These are phyloP conservation scores for Candida succiphila DNA, from an alignment of 805 yeast genomes.

Conservation along the genomic window DNA sequence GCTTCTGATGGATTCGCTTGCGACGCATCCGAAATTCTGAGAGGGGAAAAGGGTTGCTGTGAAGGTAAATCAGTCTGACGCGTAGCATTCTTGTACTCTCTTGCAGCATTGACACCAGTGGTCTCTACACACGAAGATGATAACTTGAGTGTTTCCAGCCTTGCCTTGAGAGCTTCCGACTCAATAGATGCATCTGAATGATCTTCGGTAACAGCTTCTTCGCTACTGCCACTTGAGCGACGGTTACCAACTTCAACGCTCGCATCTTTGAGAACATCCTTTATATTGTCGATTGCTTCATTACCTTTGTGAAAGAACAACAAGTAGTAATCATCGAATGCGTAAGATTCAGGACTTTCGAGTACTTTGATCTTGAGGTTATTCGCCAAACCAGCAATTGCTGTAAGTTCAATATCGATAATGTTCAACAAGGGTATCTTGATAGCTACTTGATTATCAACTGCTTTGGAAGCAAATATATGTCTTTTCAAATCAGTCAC, in stretches of 20 bases:
- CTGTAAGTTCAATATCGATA: constrained; percentile 46
- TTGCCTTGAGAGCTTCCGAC: constrained; percentile 13
- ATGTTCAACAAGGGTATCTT: constrained; percentile 69
- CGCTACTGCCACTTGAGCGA: constrained; percentile 6
- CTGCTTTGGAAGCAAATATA: constrained; percentile 64
- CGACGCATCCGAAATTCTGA: no score
- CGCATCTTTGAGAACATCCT: constrained; percentile 26
- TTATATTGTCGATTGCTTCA: constrained; percentile 29
- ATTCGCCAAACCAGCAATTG: constrained; percentile 45
- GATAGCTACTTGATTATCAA: constrained; percentile 62
- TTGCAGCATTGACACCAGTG: not conserved
- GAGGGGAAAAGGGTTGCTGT: no score
- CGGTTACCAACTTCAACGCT: constrained; percentile 11
- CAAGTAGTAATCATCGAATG: constrained; percentile 60
- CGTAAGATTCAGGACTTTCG: constrained; percentile 41
- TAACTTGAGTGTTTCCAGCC: constrained; percentile 13
- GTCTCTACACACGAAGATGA: constrained; percentile 12
- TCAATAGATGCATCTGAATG: constrained; percentile 3
- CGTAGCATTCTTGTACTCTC: no score
- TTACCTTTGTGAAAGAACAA: constrained; percentile 51
- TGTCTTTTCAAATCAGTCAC: constrained; percentile 62
- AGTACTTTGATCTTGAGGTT: constrained; percentile 53
- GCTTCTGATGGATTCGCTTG: no score
- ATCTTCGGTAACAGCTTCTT: constrained; percentile 7
- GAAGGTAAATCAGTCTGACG: no score